A percentile compares a stretch with the other conserved stretches of the same genome.
phyloP scores from a whole-genome alignment of 306 rosid genomes.

The Pterocarpus macrocarpus region DNA sequence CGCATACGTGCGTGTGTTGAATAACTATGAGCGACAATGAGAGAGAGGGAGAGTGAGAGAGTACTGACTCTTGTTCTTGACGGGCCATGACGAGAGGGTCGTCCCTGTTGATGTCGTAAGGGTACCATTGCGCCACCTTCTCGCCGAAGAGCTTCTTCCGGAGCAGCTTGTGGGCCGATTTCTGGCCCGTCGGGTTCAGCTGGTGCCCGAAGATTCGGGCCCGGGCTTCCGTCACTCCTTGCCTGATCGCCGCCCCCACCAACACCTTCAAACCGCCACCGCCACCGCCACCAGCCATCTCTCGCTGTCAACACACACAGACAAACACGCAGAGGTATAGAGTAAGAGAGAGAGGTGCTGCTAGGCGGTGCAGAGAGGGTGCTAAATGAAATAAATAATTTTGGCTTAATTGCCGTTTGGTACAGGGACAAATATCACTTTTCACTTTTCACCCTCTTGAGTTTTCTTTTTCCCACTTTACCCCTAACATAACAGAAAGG shows the following conservation, averaged over 20 bases:
- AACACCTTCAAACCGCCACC: slow-evolving; percentile 65
- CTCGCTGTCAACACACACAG: not conserved
- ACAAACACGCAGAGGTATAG: too few relatives aligned
- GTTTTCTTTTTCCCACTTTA: too few relatives aligned
- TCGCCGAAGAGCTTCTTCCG: slow-evolving; percentile 90
- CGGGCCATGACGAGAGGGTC: slow-evolving; percentile 83
- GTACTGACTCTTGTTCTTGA: slow-evolving; percentile 73
- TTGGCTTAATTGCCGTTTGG: too few relatives aligned
- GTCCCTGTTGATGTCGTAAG: slow-evolving; percentile 77
- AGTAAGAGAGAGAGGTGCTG: too few relatives aligned
- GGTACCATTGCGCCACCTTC: slow-evolving; percentile 86
- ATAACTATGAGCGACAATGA: not conserved
- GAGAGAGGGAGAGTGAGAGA: slow-evolving; percentile 38
- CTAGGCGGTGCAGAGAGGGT: too few relatives aligned
- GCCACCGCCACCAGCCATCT: slow-evolving; percentile 60
- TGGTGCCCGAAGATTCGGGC: slow-evolving; percentile 84
- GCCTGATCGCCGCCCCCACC: slow-evolving; percentile 56
- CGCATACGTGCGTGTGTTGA: not conserved
- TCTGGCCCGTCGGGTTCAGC: slow-evolving; percentile 71
- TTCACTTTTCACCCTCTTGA: too few relatives aligned
- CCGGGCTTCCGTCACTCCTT: slow-evolving; percentile 77
- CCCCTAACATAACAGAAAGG: too few relatives aligned
- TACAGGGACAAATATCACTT: too few relatives aligned
- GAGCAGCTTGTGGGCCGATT: slow-evolving; percentile 78
- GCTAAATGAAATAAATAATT: too few relatives aligned